Conservation (phyloP, 2,329 filamentous ascomycete genomes). For the Nemania sp. region DNA sequence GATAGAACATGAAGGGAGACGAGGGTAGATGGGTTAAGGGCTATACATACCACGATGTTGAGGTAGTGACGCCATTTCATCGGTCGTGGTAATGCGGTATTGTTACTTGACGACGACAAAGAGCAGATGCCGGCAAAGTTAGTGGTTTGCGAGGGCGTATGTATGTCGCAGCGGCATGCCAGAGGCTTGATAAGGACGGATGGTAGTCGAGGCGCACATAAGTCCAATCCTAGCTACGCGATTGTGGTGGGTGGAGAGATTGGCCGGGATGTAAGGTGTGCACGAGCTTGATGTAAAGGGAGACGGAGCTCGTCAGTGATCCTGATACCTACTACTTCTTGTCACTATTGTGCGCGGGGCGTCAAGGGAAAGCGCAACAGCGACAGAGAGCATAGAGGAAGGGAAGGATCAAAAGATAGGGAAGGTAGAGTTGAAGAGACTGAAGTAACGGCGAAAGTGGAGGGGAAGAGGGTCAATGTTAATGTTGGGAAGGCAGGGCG, state of each 20-base stretch:
- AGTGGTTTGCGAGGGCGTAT: slow-evolving; percentile 1
- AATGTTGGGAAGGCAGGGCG: not conserved
- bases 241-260: too few relatives aligned
- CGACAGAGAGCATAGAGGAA: too few relatives aligned
- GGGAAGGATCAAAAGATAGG: too few relatives aligned
- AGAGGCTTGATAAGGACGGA: slow-evolving; percentile 15
- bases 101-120: slow-evolving; percentile 21
- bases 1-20: not conserved
- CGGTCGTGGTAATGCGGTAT: slow-evolving; percentile 2
- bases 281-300: too few relatives aligned
- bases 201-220: slow-evolving; percentile 19
- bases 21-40: not conserved
- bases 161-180: slow-evolving; percentile 11
- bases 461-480: not conserved
- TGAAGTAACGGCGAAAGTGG: too few relatives aligned
- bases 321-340: too few relatives aligned
- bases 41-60: slow-evolving; percentile 16
- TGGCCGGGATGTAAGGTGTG: too few relatives aligned
- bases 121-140: slow-evolving; percentile 8
- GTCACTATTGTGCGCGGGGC: too few relatives aligned
- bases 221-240: slow-evolving; percentile 4
- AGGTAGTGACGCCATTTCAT: slow-evolving; percentile 22
- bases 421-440: too few relatives aligned
- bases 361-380: too few relatives aligned
- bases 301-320: too few relatives aligned